Conservation (phyloP, 768 basidiomycete genomes). For the Panellus pusillus region DNA sequence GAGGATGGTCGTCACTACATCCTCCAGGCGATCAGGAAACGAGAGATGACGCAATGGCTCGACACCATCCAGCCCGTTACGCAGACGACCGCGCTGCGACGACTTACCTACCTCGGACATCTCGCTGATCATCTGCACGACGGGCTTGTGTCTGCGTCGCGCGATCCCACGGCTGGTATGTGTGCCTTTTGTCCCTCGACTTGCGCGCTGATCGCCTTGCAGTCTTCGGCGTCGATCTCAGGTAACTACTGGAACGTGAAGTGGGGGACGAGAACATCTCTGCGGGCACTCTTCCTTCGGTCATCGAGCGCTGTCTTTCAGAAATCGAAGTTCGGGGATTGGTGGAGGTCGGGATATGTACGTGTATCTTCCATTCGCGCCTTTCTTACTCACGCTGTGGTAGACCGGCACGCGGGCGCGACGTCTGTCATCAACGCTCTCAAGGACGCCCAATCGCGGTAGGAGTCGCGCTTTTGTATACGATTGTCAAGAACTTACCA, state of each 20-base stretch:
- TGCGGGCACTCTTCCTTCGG: conserved; percentile 61
- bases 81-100: conserved; percentile 71
- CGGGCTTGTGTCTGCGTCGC: conserved; percentile 54
- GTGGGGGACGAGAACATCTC: conserved; percentile 46
- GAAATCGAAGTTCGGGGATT: conserved; percentile 81
- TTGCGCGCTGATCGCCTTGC: conserved; percentile 14
- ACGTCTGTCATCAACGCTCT: conserved; percentile 65
- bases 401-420: conserved; percentile 85
- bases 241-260: conserved; percentile 69
- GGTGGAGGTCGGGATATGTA: conserved; percentile 82
- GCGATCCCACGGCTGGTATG: conserved; percentile 77
- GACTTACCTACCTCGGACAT: conserved; percentile 78
- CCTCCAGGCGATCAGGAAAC: conserved; percentile 68
- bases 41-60: conserved; percentile 78
- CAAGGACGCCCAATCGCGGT: conserved; percentile 73
- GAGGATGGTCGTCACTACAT: conserved; percentile 87
- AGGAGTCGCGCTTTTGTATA: conserved; percentile 1
- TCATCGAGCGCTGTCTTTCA: conserved; percentile 62
- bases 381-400: neutral
- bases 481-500: neutral
- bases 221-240: conserved; percentile 80
- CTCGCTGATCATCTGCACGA: conserved; percentile 72
- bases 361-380: conserved; percentile 27
- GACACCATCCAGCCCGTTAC: conserved; percentile 70
- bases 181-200: conserved; percentile 8